A percentile compares a stretch with the other conserved stretches of the same genome.
Conservation (phyloP, 164 flowering plant genomes). For the Berberis thunbergii region DNA sequence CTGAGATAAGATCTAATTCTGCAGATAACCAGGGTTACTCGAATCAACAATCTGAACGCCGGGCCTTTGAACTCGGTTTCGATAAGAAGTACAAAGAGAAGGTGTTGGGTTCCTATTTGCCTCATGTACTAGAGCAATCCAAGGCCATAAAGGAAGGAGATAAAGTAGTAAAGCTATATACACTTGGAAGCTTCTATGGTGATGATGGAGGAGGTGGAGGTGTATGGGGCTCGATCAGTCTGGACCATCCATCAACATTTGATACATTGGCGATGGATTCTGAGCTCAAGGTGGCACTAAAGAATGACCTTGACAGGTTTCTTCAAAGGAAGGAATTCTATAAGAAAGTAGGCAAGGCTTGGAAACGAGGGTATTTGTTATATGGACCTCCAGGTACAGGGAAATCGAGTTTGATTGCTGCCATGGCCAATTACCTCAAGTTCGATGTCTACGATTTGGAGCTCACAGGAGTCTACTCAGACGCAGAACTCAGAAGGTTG, state of each 20-base stretch:
- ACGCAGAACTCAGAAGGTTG: conserved; percentile 44
- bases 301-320: conserved; percentile 49
- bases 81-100: conserved; percentile 8
- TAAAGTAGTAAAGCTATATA: conserved; percentile 20
- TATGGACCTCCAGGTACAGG: conserved; percentile 75
- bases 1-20: not conserved
- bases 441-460: conserved; percentile 63
- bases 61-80: conserved; percentile 27
- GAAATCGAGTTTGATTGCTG: conserved; percentile 67
- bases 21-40: not conserved
- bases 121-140: conserved; percentile 11
- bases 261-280: conserved; percentile 60
- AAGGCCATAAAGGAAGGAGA: conserved; percentile 7
- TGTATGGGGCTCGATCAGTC: conserved; percentile 14
- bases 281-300: conserved; percentile 26
- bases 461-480: conserved; percentile 31
- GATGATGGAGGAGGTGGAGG: not conserved
- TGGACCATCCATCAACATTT: conserved; percentile 53
- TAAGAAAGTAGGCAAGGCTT: conserved; percentile 52
- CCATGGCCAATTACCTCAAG: conserved; percentile 61
- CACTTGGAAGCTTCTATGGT: conserved; percentile 9
- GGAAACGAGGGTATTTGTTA: conserved; percentile 69
- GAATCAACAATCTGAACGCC: not conserved
- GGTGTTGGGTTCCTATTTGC: conserved; percentile 16
- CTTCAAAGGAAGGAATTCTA: conserved; percentile 38